Conservation (phyloP, 306 rosid species). For the Sphenostylis stenocarpa region DNA sequence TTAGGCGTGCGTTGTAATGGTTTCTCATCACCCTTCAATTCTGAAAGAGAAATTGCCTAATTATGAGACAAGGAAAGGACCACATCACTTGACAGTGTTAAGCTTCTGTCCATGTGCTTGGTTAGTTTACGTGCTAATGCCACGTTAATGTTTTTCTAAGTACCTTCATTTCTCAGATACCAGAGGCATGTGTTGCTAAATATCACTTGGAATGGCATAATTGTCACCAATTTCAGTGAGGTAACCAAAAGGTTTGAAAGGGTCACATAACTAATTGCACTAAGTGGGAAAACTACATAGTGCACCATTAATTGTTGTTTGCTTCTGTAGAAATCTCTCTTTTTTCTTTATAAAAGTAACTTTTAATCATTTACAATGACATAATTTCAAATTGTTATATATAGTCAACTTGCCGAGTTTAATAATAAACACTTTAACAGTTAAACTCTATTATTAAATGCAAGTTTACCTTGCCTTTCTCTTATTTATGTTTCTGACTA, state of each 20-base stretch:
- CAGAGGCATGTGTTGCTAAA: not conserved
- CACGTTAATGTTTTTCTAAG: not conserved
- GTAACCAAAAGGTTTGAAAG: conserved; percentile 10
- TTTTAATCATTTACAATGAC: no score
- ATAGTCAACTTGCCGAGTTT: no score
- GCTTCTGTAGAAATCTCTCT: not conserved
- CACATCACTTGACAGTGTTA: not conserved
- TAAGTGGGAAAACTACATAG: not conserved
- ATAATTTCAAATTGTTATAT: no score
- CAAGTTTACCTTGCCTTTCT: no score
- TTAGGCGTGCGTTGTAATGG: conserved; percentile 7
- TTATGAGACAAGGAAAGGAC: conserved; percentile 13
- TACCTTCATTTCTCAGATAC: not conserved
- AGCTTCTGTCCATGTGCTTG: not conserved
- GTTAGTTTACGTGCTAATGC: not conserved
- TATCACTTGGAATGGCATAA: not conserved
- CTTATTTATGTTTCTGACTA: no score
- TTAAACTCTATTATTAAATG: no score
- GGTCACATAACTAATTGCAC: not conserved
- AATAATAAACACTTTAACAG: no score
- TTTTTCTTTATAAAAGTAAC: no score
- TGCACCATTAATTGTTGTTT: not conserved
- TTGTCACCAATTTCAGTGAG: conserved; percentile 16
- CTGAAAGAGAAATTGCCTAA: conserved; percentile 27
- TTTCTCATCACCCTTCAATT: not conserved